Evolutionary conservation across 2,329 filamentous ascomycete genomes (phyloP), one percentile per base, ranked within the genome.

Genomic region (Aspergillus sergii): DNA sequence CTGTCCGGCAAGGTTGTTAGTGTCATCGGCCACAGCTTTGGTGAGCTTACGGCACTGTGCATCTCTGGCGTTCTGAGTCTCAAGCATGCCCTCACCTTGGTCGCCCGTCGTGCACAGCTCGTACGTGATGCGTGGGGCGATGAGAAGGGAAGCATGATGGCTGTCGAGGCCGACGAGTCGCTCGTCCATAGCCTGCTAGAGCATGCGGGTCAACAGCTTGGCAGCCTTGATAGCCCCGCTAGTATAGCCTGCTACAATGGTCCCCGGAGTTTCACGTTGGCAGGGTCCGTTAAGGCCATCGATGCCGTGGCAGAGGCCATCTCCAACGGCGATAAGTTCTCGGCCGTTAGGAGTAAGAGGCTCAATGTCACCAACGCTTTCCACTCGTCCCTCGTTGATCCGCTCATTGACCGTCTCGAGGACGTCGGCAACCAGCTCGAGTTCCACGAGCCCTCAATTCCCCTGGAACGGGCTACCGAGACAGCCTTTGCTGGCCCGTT

Each of bases 241-340:
- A 62, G 66, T 1, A 80, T 86, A 41, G 84, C 84, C 0, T 86
- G 83, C 66, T 82, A 74, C 68, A 85, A 84, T 56, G 80, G 81
- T 0, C 79, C 79, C 0, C 66, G 63, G 4, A 82, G 74, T 62
- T 79, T 81, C 64, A 80, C 79, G 0, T 23, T 86, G 1, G 80
- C 78, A 1, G 83, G 82, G 0, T 65, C 75, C 0, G 61, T 70
- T 0, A 45, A 43, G 0, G 73, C 73, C 1, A 77, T 83, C 7
- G 72, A 80, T 4, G 66, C 64, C 0, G 56, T 62, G 3, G 30
- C n/a, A 3, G 21, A 55, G 41, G 14, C 55, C 16, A 61, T 76
- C 48, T 28, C 26, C 26, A 28, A 28, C 26, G 26, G 26, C 26
- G 26, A 28, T 28, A 28, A 7, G 6, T 28, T 28, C 26, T 8